Percentiles rank a stretch among this genome's conserved stretches.
phyloP scores from a whole-genome alignment of 75 land plant species.

The Picea sitchensis region DNA sequence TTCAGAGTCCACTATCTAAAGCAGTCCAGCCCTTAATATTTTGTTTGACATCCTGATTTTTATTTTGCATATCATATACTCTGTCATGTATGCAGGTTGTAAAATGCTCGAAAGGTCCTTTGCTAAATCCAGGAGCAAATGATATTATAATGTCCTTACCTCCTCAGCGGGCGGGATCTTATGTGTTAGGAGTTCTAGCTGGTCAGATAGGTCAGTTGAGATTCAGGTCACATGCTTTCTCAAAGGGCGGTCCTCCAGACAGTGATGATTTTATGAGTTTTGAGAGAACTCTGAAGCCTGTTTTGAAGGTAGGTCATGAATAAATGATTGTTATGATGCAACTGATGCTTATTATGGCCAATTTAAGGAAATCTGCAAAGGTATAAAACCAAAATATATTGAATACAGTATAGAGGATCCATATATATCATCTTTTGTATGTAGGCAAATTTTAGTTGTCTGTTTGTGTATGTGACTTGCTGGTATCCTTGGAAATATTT shows the following conservation, averaged over 20 bases:
- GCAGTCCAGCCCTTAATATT: neutral
- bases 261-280: constrained; percentile 95
- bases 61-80: neutral
- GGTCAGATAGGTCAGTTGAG: constrained; percentile 89
- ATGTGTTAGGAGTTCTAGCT: constrained; percentile 88
- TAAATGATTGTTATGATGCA: neutral
- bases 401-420: constrained; percentile 1
- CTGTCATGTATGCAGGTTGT: constrained; percentile 57
- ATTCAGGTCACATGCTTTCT: constrained; percentile 89
- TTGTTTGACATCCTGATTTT: neutral
- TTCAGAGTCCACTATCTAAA: neutral
- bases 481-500: neutral
- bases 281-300: constrained; percentile 89
- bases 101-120: constrained; percentile 47
- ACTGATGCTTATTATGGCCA: neutral
- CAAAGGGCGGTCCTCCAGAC: constrained; percentile 86
- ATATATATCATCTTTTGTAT: neutral
- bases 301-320: constrained; percentile 63
- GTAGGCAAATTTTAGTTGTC: neutral
- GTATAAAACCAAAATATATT: neutral
- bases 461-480: neutral
- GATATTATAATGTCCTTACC: constrained; percentile 59
- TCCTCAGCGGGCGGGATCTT: constrained; percentile 91
- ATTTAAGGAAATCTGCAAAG: neutral
- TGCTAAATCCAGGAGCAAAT: constrained; percentile 85